Evolutionary conservation across 345 rosid genomes (phyloP), one percentile per base, ranked within the genome.

Genomic region (Pistacia vera): DNA sequence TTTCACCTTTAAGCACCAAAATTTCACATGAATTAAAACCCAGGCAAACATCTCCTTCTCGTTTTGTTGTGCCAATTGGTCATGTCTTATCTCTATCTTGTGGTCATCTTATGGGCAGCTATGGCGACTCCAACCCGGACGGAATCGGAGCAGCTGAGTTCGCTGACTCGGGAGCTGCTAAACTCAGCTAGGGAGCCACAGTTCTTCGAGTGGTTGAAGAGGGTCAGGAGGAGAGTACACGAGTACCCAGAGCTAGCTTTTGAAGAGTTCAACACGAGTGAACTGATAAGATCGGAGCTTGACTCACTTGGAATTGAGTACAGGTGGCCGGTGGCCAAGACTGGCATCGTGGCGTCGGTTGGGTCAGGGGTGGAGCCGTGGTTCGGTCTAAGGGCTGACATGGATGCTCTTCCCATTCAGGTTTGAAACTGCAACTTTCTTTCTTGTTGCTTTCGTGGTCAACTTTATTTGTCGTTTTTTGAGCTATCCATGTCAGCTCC

Each of bases 391-490:
- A 63, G 88, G 75, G 92, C 90, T 9, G 92, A 88, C 81, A 86
- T 86, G 90, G 92, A 86, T 57, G 92, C 92, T 1, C 90, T 88
- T 14, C 87, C 86, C 2, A 70, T 86, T 71, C 88, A 83, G 90
- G 92, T 88, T 41, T 41, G 46, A 16, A 22, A n/a, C 20, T 67
- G 6, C 12, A 8, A 22, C 11, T 25, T 33, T 41, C 46, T 41
- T 38, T 38, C 46, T 41, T 8, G 46, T 41, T 41, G 20, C 22
- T 22, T 35, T 14, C 18, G 16, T 28, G 57, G 8, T 7, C 46
- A 30, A 30, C 33, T 30, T 30, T 30, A 30, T 30, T 30, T 30
- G 33, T 30, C 33, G 33, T 30, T 30, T 30, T 30, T 1, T 30
- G 33, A 30, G 1, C 33, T 30, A 1, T 1, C 33, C 33, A 30